These are phyloP conservation scores for Rubroboletus pulcherrimus DNA, from an alignment of 768 basidiomycete species.

Conservation along the genomic window DNA sequence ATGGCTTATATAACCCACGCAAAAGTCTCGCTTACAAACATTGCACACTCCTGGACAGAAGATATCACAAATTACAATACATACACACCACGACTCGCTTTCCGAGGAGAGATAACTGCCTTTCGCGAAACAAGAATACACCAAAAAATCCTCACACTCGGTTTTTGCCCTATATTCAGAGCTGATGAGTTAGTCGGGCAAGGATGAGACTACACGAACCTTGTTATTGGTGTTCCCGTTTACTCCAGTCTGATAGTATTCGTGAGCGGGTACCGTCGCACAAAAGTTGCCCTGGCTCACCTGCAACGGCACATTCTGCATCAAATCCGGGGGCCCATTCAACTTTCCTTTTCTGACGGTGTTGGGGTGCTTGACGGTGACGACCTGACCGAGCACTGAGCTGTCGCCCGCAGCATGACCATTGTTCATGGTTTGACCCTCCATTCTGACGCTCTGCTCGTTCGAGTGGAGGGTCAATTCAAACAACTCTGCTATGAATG, in stretches of 20 bases:
- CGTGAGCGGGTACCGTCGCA: neutral
- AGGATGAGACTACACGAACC: neutral
- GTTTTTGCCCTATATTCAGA: neutral
- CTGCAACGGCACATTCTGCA: neutral
- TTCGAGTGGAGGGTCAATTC: constrained; percentile 14
- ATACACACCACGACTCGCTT: neutral
- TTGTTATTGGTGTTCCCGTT: neutral
- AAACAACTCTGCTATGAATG: constrained; percentile 34
- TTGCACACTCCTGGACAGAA: neutral
- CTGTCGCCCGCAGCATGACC: neutral
- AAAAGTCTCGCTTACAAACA: neutral
- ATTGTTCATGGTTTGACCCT: constrained; percentile 8
- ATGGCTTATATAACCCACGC: neutral
- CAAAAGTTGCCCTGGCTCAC: constrained; percentile 3
- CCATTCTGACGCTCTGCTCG: neutral
- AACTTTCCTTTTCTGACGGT: neutral
- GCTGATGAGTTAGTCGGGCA: neutral
- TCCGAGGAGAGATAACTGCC: neutral
- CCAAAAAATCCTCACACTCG: neutral
- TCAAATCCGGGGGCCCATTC: neutral
- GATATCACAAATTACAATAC: neutral
- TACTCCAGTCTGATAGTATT: neutral
- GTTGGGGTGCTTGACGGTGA: neutral
- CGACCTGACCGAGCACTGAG: neutral
- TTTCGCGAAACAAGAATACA: neutral